phyloP scores from a whole-genome alignment of 805 yeast species.

The Candida broadrunensis region DNA sequence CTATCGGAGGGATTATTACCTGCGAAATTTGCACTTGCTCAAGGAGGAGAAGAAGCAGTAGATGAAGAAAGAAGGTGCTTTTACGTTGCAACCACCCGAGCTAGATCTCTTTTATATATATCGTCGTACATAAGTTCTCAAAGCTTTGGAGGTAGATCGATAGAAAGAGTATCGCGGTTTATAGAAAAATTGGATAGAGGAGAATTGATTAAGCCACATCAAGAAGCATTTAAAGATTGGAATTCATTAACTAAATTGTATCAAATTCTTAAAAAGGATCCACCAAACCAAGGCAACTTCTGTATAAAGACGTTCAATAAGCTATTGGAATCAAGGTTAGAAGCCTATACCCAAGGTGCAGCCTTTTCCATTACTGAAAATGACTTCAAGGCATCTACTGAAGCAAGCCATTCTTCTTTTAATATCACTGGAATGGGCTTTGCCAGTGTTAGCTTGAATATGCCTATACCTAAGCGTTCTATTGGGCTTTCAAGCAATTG shows the following conservation, averaged over 20 bases:
- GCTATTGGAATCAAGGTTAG: constrained; percentile 11
- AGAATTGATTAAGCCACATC: constrained; percentile 7
- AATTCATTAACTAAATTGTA: constrained; percentile 17
- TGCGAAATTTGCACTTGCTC: constrained; percentile 43
- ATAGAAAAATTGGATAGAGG: constrained; percentile 10
- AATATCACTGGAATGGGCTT: constrained; percentile 2
- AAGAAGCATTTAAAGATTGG: constrained; percentile 15
- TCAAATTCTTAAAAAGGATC: constrained; percentile 7
- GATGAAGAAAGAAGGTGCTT: constrained; percentile 83
- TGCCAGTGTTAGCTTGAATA: constrained; percentile 4
- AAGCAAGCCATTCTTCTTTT: background rate
- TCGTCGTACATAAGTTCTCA: constrained; percentile 19
- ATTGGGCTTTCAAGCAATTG: background rate
- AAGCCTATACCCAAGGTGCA: constrained; percentile 8
- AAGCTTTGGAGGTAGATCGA: constrained; percentile 9
- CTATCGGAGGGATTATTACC: constrained; percentile 68
- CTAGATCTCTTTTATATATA: constrained; percentile 55
- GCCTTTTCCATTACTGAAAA: constrained; percentile 4
- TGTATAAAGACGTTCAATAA: constrained; percentile 10
- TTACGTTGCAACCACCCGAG: constrained; percentile 88
- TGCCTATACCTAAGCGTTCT: background rate
- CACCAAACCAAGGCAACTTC: constrained; percentile 1
- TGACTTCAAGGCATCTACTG: background rate
- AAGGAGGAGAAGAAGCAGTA: constrained; percentile 26
- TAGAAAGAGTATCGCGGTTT: constrained; percentile 26